Evolutionary conservation across 2,329 filamentous ascomycete species (phyloP).

Genomic region (Chrysoporthe cubensis): DNA sequence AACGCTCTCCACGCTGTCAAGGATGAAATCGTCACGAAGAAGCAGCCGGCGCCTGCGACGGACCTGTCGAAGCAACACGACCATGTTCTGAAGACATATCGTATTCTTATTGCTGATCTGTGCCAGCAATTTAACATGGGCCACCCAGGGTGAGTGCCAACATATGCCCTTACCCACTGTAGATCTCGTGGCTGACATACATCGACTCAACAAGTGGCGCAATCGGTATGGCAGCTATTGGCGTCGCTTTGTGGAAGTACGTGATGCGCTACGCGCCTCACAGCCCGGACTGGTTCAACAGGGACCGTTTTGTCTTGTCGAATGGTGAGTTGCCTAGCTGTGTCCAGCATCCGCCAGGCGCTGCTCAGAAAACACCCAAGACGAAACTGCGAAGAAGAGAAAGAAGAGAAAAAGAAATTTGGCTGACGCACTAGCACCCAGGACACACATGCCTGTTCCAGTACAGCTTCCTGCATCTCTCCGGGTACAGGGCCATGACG

Average conservation of each 20-base stretch:
- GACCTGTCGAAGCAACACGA: slow-evolving; percentile 36
- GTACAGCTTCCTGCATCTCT: slow-evolving; percentile 54
- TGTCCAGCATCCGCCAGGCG: neutral
- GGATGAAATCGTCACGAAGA: slow-evolving; percentile 22
- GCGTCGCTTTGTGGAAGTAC: slow-evolving; percentile 58
- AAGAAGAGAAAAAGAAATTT: neutral
- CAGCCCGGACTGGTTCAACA: slow-evolving; percentile 57
- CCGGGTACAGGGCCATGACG: slow-evolving; percentile 54
- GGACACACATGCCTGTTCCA: slow-evolving; percentile 55
- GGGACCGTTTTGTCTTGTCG: slow-evolving; percentile 63
- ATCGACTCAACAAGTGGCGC: slow-evolving; percentile 30
- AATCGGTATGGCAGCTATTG: slow-evolving; percentile 43
- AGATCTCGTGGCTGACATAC: neutral
- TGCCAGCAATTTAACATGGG: slow-evolving; percentile 73
- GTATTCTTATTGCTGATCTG: slow-evolving; percentile 67
- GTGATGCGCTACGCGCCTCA: slow-evolving; percentile 61
- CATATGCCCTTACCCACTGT: neutral
- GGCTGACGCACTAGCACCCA: slow-evolving; percentile 4
- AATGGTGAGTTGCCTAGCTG: slow-evolving; percentile 45
- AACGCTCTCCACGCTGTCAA: slow-evolving; percentile 10
- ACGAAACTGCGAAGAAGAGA: neutral
- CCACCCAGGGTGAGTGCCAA: slow-evolving; percentile 61
- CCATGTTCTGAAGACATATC: slow-evolving; percentile 62
- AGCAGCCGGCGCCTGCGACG: neutral
- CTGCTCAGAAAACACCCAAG: neutral